Conservation (phyloP, 768 basidiomycete genomes). For the Hemileccinum rubropunctum region DNA sequence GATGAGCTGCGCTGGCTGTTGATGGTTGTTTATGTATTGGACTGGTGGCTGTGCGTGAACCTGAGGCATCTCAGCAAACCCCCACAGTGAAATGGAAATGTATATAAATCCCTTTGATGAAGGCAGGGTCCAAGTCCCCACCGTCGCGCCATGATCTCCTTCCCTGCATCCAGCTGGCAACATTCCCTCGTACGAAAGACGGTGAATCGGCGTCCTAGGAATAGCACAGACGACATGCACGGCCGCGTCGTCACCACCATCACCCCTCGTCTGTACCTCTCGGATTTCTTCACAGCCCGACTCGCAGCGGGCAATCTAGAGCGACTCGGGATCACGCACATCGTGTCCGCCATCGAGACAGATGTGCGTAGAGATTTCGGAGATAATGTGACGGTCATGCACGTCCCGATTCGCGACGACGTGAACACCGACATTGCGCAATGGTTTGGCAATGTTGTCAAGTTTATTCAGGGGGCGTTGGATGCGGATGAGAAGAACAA, state of each 20-base stretch:
- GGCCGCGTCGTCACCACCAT: constrained; percentile 33
- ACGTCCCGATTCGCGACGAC: constrained; percentile 49
- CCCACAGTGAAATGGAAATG: background rate
- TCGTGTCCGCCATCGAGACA: constrained; percentile 62
- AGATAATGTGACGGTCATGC: constrained; percentile 42
- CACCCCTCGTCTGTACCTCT: constrained; percentile 56
- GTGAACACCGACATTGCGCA: constrained; percentile 39
- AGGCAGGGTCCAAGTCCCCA: background rate
- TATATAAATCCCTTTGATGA: constrained; percentile 7
- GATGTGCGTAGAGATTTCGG: constrained; percentile 26
- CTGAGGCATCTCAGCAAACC: too few species aligned
- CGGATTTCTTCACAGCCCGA: constrained; percentile 57
- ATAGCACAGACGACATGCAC: constrained; percentile 1
- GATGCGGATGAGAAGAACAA: constrained; percentile 39
- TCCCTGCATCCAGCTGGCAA: constrained; percentile 31
- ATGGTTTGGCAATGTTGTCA: constrained; percentile 48
- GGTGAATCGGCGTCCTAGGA: constrained; percentile 13
- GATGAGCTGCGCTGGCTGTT: constrained; percentile 1
- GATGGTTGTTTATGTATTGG: constrained; percentile 5
- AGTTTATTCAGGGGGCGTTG: constrained; percentile 51
- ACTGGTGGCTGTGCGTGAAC: constrained; percentile 14
- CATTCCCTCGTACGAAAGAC: constrained; percentile 23
- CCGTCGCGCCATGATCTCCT: constrained; percentile 28
- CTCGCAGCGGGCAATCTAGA: constrained; percentile 45
- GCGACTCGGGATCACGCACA: constrained; percentile 67